phyloP scores from a whole-genome alignment of 805 yeast genomes.

The Nakazawaea ambrosiae region DNA sequence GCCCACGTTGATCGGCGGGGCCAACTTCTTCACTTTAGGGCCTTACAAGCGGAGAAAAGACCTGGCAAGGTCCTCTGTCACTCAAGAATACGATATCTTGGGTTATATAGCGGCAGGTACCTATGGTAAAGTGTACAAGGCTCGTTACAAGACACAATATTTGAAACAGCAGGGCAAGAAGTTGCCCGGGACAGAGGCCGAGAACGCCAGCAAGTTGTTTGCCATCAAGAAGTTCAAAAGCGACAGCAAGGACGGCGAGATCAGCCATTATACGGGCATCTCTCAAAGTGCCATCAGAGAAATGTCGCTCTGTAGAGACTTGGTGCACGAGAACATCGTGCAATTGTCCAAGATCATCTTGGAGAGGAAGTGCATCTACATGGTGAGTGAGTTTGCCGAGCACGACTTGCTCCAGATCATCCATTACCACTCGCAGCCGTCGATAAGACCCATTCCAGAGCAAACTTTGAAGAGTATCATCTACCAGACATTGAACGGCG shows the following conservation, averaged over 20 bases:
- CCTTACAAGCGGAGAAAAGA: constrained; percentile 64
- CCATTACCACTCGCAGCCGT: constrained; percentile 91
- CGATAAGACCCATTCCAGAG: constrained; percentile 70
- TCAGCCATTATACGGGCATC: constrained; percentile 85
- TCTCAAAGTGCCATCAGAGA: constrained; percentile 95
- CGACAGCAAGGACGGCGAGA: constrained; percentile 82
- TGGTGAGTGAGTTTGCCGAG: constrained; percentile 95
- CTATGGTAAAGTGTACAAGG: constrained; percentile 92
- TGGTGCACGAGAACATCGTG: constrained; percentile 73
- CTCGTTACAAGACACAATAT: constrained; percentile 39
- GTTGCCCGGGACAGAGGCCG: constrained; percentile 3
- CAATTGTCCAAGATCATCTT: constrained; percentile 74
- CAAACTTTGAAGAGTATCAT: constrained; percentile 73
- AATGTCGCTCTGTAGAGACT: constrained; percentile 89
- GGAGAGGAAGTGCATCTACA: constrained; percentile 84
- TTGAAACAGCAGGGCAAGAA: constrained; percentile 7
- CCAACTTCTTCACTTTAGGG: constrained; percentile 45
- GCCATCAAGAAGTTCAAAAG: constrained; percentile 96
- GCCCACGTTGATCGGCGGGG: constrained; percentile 49
- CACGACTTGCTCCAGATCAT: constrained; percentile 92
- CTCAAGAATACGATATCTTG: constrained; percentile 78
- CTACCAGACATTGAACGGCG: constrained; percentile 92
- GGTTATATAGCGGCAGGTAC: constrained; percentile 99
- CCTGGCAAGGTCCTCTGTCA: constrained; percentile 57
- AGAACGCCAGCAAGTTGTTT: constrained; percentile 33